Evolutionary conservation across 2,329 filamentous ascomycete species (phyloP).

Genomic region (Xylaria arbuscula): DNA sequence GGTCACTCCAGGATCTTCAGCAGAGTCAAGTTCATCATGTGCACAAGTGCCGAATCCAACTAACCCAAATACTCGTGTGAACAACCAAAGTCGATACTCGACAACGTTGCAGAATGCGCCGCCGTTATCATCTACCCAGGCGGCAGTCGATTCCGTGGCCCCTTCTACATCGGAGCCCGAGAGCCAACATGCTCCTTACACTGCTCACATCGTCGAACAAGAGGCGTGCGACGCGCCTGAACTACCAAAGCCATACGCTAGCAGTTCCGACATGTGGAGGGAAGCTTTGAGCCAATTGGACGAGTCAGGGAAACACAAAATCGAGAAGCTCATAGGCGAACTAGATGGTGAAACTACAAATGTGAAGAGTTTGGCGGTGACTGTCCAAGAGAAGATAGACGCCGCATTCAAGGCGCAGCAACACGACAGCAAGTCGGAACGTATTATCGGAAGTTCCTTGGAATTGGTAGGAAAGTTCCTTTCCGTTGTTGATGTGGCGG

Average conservation of each 20-base stretch:
- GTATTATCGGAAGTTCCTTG: constrained; percentile 6
- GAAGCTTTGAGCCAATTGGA: background rate
- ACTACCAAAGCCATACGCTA: constrained; percentile 14
- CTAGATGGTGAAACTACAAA: background rate
- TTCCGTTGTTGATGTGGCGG: constrained; percentile 19
- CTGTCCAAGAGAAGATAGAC: background rate
- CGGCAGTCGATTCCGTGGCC: background rate
- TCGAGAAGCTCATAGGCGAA: background rate
- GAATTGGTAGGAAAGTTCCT: constrained; percentile 2
- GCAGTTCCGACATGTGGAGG: constrained; percentile 16
- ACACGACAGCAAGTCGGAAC: background rate
- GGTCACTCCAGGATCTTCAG: background rate
- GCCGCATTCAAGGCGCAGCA: background rate
- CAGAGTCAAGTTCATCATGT: background rate
- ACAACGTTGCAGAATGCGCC: background rate
- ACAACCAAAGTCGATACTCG: background rate
- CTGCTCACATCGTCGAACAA: background rate
- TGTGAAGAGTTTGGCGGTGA: constrained; percentile 1
- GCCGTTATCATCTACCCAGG: background rate
- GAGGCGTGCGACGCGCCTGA: background rate
- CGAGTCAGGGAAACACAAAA: background rate
- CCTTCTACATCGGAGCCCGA: background rate
- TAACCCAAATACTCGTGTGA: background rate
- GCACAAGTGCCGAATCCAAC: background rate
- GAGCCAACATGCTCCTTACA: background rate